Conservation (phyloP, 495 filamentous ascomycete species). For the Astrothelium macrocarpum region DNA sequence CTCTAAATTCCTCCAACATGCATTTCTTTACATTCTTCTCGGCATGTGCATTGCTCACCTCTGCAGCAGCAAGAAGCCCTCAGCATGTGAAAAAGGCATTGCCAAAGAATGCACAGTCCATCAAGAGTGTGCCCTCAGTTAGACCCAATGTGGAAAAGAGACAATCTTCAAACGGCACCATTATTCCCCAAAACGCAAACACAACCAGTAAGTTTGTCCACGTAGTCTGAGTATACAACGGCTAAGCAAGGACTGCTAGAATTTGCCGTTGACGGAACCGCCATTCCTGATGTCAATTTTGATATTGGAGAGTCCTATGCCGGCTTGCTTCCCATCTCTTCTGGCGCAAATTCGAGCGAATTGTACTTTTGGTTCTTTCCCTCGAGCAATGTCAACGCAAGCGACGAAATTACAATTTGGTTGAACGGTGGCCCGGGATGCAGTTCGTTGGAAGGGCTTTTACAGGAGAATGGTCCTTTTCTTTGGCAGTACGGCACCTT, state of each 20-base stretch:
- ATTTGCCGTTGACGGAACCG: slow-evolving; percentile 32
- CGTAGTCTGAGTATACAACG: background rate
- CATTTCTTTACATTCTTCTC: slow-evolving; percentile 17
- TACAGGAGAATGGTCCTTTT: slow-evolving; percentile 35
- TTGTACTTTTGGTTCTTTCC: slow-evolving; percentile 39
- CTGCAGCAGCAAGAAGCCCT: slow-evolving; percentile 21
- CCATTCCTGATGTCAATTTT: slow-evolving; percentile 33
- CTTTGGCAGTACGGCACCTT: slow-evolving; percentile 35
- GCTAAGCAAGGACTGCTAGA: slow-evolving; percentile 6
- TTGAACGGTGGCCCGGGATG: slow-evolving; percentile 34
- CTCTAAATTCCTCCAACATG: slow-evolving; percentile 8
- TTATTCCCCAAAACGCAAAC: slow-evolving; percentile 29
- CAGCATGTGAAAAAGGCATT: slow-evolving; percentile 21
- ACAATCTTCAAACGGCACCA: slow-evolving; percentile 12
- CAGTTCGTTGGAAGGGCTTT: slow-evolving; percentile 29
- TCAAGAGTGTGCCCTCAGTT: slow-evolving; percentile 4
- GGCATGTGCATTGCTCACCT: slow-evolving; percentile 18
- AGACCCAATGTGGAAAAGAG: slow-evolving; percentile 6
- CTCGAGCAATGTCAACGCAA: slow-evolving; percentile 21
- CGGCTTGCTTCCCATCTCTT: slow-evolving; percentile 32
- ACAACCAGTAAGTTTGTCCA: slow-evolving; percentile 22
- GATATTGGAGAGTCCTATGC: slow-evolving; percentile 37
- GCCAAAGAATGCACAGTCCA: slow-evolving; percentile 5
- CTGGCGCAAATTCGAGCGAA: slow-evolving; percentile 22
- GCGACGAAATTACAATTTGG: slow-evolving; percentile 33